Percentiles rank a stretch among this genome's conserved stretches.
phyloP scores from a whole-genome alignment of 73 alveolate species.

The Loxodes magnus region DNA sequence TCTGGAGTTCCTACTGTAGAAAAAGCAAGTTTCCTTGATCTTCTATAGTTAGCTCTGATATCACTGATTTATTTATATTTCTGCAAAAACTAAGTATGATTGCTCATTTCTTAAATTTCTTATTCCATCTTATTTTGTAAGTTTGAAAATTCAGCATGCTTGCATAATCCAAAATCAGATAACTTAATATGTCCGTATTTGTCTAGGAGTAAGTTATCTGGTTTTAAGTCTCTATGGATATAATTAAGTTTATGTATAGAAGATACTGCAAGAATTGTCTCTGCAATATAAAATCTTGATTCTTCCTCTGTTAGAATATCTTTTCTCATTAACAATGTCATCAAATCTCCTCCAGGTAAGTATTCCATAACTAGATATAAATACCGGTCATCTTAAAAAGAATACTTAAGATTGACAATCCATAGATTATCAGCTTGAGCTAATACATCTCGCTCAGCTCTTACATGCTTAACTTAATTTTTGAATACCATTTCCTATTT shows the following conservation, averaged over 20 bases:
- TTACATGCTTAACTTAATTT: constrained; percentile 40
- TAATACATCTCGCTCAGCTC: constrained; percentile 73
- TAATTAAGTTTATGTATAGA: constrained; percentile 70
- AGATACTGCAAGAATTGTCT: constrained; percentile 70
- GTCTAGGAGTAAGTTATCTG: constrained; percentile 63
- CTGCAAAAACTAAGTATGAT: neutral
- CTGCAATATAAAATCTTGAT: constrained; percentile 69
- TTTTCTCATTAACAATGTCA: constrained; percentile 75
- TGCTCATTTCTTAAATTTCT: neutral
- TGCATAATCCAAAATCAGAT: constrained; percentile 43
- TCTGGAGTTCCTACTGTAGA: constrained; percentile 92
- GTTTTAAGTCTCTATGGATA: no score
- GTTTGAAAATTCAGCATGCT: constrained; percentile 32
- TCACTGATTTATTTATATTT: constrained; percentile 7
- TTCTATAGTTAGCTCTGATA: constrained; percentile 4
- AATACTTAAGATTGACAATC: constrained; percentile 36
- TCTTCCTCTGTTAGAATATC: constrained; percentile 78
- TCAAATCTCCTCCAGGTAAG: constrained; percentile 44
- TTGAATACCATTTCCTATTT: constrained; percentile 56
- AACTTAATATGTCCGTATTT: constrained; percentile 70
- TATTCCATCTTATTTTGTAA: no score
- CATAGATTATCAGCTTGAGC: constrained; percentile 39
- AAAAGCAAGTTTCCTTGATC: constrained; percentile 16
- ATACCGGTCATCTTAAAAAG: constrained; percentile 34
- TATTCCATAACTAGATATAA: constrained; percentile 43